Conservation (phyloP, 768 basidiomycete species). For the Filobasidium wieringae region DNA sequence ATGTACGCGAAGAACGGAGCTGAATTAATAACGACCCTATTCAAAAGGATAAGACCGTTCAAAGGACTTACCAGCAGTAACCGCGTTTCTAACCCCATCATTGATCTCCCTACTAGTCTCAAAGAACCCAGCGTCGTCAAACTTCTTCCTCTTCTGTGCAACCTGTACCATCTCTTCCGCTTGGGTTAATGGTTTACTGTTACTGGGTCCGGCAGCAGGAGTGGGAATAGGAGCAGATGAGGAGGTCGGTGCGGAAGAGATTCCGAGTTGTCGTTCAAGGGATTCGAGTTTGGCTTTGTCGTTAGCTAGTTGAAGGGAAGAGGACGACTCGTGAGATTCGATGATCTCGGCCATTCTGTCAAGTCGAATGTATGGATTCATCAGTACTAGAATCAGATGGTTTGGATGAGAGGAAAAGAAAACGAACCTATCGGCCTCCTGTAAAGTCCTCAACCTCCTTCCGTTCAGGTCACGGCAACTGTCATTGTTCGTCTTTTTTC, state of each 20-base stretch:
- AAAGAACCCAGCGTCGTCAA: constrained; percentile 84
- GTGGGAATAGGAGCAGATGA: constrained; percentile 18
- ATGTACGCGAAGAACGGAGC: background rate
- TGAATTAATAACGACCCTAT: background rate
- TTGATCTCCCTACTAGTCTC: constrained; percentile 85
- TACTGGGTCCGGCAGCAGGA: background rate
- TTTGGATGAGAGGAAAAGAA: background rate
- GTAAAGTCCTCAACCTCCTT: constrained; percentile 78
- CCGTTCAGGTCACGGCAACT: constrained; percentile 87
- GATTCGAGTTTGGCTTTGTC: constrained; percentile 71
- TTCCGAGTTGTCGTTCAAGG: constrained; percentile 71
- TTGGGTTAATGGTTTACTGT: background rate
- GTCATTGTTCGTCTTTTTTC: constrained; percentile 62
- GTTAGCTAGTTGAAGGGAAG: constrained; percentile 25
- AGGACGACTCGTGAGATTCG: constrained; percentile 7
- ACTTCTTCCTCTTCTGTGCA: constrained; percentile 60
- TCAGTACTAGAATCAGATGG: background rate
- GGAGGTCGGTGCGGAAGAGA: constrained; percentile 37
- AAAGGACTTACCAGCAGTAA: constrained; percentile 55
- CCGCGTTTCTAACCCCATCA: constrained; percentile 81
- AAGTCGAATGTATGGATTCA: background rate
- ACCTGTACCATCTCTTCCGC: constrained; percentile 32
- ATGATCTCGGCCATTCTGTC: constrained; percentile 62
- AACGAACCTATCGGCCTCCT: constrained; percentile 83
- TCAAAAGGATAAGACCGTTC: background rate